phyloP scores from a whole-genome alignment of 2,329 filamentous ascomycete genomes.

The Microsporum canis region DNA sequence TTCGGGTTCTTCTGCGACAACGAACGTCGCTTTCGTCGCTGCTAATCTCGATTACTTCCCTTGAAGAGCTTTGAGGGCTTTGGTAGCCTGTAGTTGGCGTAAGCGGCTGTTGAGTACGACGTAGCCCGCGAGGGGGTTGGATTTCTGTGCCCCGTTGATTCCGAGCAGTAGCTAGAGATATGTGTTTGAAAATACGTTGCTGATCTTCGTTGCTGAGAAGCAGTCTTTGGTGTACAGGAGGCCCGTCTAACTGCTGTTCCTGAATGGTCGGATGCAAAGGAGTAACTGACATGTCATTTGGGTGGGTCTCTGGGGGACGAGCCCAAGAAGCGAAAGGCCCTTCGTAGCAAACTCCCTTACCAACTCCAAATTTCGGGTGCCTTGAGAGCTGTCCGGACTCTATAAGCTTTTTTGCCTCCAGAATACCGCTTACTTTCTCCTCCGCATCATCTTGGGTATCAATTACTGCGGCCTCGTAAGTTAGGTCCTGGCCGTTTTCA shows the following conservation, averaged over 20 bases:
- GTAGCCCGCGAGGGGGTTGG: neutral
- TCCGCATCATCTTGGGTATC: neutral
- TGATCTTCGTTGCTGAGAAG: neutral
- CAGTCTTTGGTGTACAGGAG: constrained; percentile 7
- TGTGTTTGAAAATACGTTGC: constrained; percentile 6
- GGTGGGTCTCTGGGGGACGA: constrained; percentile 19
- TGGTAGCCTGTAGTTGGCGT: neutral
- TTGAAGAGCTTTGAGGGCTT: neutral
- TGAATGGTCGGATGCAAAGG: constrained; percentile 18
- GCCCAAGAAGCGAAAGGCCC: constrained; percentile 34
- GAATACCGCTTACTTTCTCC: neutral
- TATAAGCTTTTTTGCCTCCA: constrained; percentile 17
- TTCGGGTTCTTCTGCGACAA: neutral
- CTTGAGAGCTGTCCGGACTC: constrained; percentile 23
- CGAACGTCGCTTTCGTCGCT: neutral
- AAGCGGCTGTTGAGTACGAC: neutral
- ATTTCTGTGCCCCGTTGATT: neutral
- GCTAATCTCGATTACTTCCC: neutral
- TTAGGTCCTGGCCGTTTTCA: constrained; percentile 17
- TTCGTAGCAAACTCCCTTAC: constrained; percentile 30
- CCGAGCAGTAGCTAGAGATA: neutral
- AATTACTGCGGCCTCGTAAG: constrained; percentile 15
- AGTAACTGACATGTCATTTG: constrained; percentile 17
- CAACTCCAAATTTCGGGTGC: constrained; percentile 29
- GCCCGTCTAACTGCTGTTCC: constrained; percentile 23